Evolutionary conservation across 805 yeast genomes (phyloP).

Genomic region (Ogataea minuta): DNA sequence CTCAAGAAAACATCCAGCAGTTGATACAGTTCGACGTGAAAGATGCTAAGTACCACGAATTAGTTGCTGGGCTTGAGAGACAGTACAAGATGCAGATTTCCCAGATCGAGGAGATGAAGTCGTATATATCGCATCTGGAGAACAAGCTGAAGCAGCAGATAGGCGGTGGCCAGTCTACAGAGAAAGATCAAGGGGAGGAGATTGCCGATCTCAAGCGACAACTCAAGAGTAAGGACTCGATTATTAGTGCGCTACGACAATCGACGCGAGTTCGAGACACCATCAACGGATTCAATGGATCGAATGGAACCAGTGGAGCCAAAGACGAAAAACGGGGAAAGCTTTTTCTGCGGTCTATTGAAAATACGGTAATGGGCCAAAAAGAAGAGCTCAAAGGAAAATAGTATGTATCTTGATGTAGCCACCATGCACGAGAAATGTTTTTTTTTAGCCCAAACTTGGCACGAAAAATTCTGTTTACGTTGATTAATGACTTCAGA

Average conservation of each 20-base stretch:
- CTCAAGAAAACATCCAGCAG: constrained; percentile 59
- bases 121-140: constrained; percentile 61
- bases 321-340: constrained; percentile 10
- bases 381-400: constrained; percentile 6
- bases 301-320: not conserved
- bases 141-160: constrained; percentile 48
- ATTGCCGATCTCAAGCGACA: constrained; percentile 60
- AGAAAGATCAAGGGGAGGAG: constrained; percentile 61
- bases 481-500: constrained; percentile 20
- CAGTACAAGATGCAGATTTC: constrained; percentile 44
- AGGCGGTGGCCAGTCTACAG: constrained; percentile 6
- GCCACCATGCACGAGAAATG: constrained; percentile 2
- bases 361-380: constrained; percentile 15
- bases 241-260: constrained; percentile 70
- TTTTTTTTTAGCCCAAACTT: not conserved
- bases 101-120: constrained; percentile 58
- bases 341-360: constrained; percentile 19
- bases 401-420: not conserved
- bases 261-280: constrained; percentile 56
- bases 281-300: constrained; percentile 8
- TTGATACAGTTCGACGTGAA: constrained; percentile 45
- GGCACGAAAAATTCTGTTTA: constrained; percentile 12
- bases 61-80: constrained; percentile 47
- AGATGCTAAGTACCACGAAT: constrained; percentile 36
- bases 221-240: constrained; percentile 70